These are phyloP conservation scores for Crucihimalaya himalaica DNA, from an alignment of 345 rosid genomes.

Conservation along the genomic window DNA sequence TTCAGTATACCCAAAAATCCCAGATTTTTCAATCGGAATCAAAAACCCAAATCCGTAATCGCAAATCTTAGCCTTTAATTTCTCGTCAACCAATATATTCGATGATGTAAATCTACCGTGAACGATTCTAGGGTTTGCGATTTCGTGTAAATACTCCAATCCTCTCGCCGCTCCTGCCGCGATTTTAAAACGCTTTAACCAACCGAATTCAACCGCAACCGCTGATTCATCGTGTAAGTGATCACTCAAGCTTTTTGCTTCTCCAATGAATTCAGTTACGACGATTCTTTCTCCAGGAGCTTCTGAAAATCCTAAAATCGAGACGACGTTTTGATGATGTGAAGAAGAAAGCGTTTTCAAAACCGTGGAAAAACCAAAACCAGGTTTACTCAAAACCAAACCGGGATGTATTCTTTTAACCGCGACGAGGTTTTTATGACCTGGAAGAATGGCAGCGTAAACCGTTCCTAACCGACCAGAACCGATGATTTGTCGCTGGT, in stretches of 20 bases:
- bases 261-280: constrained; percentile 55
- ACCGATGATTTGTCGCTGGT: constrained; percentile 57
- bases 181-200: constrained; percentile 61
- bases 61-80: constrained; percentile 50
- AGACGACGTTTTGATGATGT: constrained; percentile 63
- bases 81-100: constrained; percentile 61
- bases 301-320: constrained; percentile 68
- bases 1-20: constrained; percentile 55
- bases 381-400: constrained; percentile 67
- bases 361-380: constrained; percentile 61
- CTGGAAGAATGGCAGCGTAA: constrained; percentile 53
- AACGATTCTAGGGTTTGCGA: constrained; percentile 49
- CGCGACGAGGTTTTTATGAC: constrained; percentile 51
- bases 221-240: constrained; percentile 55
- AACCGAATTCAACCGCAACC: constrained; percentile 53
- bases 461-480: constrained; percentile 67
- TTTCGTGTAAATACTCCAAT: constrained; percentile 64
- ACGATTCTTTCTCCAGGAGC: constrained; percentile 90
- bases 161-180: constrained; percentile 79
- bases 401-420: constrained; percentile 77
- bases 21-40: constrained; percentile 55
- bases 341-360: constrained; percentile 66
- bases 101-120: constrained; percentile 76
- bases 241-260: constrained; percentile 50
- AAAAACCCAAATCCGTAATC: constrained; percentile 75